Evolutionary conservation across 257 asterid genomes (phyloP).

Genomic region (Rehmannia glutinosa): DNA sequence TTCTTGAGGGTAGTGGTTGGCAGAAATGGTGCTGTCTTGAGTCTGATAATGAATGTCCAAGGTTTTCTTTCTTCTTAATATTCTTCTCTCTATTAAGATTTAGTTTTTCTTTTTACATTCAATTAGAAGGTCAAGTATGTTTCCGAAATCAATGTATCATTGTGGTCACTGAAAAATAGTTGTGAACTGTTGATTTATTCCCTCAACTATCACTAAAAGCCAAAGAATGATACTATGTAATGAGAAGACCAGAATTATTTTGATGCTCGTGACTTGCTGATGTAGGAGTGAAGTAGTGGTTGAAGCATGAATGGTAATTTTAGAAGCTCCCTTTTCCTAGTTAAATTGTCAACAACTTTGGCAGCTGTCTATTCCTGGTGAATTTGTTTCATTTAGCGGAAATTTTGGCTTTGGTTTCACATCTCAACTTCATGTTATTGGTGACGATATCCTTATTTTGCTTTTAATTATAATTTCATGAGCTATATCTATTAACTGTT

Average conservation of each 20-base stretch:
- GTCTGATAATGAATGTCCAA: too few species aligned
- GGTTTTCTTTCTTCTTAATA: background rate
- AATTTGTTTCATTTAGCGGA: background rate
- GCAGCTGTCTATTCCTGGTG: conserved; percentile 2
- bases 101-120: background rate
- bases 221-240: background rate
- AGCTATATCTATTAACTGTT: background rate
- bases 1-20: too few species aligned
- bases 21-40: too few species aligned
- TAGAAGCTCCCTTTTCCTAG: conserved; percentile 1
- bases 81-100: background rate
- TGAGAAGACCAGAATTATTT: background rate
- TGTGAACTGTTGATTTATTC: background rate
- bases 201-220: background rate
- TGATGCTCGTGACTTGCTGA: background rate
- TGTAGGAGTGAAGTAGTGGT: background rate
- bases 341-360: background rate
- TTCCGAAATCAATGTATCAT: background rate
- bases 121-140: background rate
- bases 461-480: background rate
- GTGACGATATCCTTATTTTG: background rate
- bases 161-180: background rate
- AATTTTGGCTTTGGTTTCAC: background rate
- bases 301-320: background rate
- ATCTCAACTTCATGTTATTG: background rate